Base-by-base conservation (phyloP, 306 rosid species). In the Trifolium pratense region DNA sequence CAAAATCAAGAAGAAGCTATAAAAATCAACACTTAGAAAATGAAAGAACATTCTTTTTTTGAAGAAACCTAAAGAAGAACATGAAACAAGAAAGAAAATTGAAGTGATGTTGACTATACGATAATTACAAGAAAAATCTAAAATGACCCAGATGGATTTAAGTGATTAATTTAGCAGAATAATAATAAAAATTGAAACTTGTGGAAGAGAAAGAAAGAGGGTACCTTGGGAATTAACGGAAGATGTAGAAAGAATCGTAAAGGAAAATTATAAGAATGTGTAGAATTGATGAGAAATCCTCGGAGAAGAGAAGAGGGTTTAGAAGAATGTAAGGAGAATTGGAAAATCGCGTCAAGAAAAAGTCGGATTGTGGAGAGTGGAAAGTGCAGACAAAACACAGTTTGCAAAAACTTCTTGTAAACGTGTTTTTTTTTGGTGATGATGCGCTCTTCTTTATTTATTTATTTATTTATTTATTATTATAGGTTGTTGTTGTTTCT, bases 321-420 rank as follows among this genome's bases (percentile, higher is more conserved):
- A 43, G 25, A 21, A 43, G 25, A 21, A 31, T 26, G 31, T 26
- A 26, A 26, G 31, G 31, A 26, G 31, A 26, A 26, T 13, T 8
- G 32, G 76, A 75, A 75, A 81, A 87, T 78, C 73, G 89, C 83
- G 88, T 88, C 45, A 70, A 48, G 84, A 80, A 75, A 6, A 78
- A n/a, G 84, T 77, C 72, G 68, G 49, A 70, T 0, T 56, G 68
- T 68, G 5, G 31, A 26, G 31, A 3, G 32, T 29, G 32, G 32
- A 29, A 29, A 29, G 6, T 29, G 32, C 32, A 53, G 58, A 68
- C 83, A 84, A 86, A 63, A 26, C 62, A 40, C 34, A 78, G 32
- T n/a, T 51, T 8, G 18, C 21, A 13, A 67, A 58, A 6, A 42
- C 61, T 59, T 5, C 21, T 62, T 6, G 57, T 23, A 60, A 64